Evolutionary conservation across 2,329 filamentous ascomycete species (phyloP).

Genomic region (Cyphellophora europaea): DNA sequence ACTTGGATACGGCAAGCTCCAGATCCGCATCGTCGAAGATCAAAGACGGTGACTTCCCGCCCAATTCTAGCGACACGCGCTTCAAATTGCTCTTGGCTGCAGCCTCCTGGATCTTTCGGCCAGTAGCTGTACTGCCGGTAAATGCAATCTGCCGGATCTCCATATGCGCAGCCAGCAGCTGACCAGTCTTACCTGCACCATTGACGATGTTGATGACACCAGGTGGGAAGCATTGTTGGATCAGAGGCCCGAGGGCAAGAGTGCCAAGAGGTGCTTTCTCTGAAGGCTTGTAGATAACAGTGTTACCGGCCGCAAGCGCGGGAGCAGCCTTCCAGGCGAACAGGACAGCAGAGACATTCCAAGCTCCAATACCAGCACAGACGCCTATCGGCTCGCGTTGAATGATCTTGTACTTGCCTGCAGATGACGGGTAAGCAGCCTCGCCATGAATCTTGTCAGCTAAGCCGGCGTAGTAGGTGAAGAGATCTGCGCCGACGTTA

Average conservation of each 20-base stretch:
- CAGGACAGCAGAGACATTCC: conserved; percentile 32
- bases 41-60: conserved; percentile 26
- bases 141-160: conserved; percentile 25
- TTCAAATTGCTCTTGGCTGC: conserved; percentile 26
- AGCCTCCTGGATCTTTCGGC: conserved; percentile 22
- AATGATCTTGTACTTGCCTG: conserved; percentile 18
- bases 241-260: conserved; percentile 27
- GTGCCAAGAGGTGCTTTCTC: conserved; percentile 34
- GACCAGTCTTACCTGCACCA: conserved; percentile 45
- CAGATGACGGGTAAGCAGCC: conserved; percentile 5
- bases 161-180: conserved; percentile 29
- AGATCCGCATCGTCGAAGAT: conserved; percentile 27
- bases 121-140: conserved; percentile 22
- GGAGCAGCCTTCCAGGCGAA: conserved; percentile 33
- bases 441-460: conserved; percentile 14
- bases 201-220: conserved; percentile 31
- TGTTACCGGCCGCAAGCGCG: conserved; percentile 36
- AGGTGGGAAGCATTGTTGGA: conserved; percentile 33
- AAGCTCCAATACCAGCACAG: conserved; percentile 28
- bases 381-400: conserved; percentile 21
- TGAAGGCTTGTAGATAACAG: conserved; percentile 35
- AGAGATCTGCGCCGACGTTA: conserved; percentile 4
- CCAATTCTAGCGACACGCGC: conserved; percentile 24
- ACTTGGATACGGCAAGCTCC: conserved; percentile 44
- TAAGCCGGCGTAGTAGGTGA: conserved; percentile 14